Conservation (phyloP, 306 rosid species). For the Medicago arabica region DNA sequence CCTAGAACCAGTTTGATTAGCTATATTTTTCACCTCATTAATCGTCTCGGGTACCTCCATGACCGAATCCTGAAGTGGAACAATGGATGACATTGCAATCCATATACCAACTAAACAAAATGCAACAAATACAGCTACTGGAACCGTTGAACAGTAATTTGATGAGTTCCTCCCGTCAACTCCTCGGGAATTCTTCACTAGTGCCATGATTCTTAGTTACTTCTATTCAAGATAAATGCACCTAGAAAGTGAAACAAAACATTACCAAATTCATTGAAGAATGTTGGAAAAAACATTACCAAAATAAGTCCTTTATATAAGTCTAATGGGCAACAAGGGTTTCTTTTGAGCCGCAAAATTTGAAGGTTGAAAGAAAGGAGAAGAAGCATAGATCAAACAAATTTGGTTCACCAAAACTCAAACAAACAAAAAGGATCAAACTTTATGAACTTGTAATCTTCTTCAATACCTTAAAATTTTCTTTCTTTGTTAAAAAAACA, state of each 20-base stretch:
- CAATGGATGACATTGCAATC: conserved; percentile 71
- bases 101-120: conserved; percentile 79
- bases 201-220: conserved; percentile 56
- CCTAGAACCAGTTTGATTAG: conserved; percentile 38
- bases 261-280: conserved; percentile 35
- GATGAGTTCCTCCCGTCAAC: conserved; percentile 68
- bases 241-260: conserved; percentile 45
- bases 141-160: conserved; percentile 59
- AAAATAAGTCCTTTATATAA: too few species aligned
- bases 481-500: too few species aligned
- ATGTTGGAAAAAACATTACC: background rate
- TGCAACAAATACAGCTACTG: conserved; percentile 65
- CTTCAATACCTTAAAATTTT: too few species aligned
- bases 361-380: too few species aligned
- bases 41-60: conserved; percentile 49
- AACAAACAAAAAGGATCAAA: too few species aligned
- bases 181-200: conserved; percentile 66
- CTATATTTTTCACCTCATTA: conserved; percentile 47
- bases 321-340: too few species aligned
- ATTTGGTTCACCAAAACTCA: too few species aligned
- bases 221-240: conserved; percentile 37
- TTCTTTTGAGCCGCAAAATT: too few species aligned
- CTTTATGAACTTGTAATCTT: too few species aligned
- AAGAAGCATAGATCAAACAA: too few species aligned
- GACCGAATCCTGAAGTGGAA: conserved; percentile 60